Percentiles rank a stretch among this genome's conserved stretches.
phyloP scores from a whole-genome alignment of 768 basidiomycete species.

The Hemileccinum impolitum region DNA sequence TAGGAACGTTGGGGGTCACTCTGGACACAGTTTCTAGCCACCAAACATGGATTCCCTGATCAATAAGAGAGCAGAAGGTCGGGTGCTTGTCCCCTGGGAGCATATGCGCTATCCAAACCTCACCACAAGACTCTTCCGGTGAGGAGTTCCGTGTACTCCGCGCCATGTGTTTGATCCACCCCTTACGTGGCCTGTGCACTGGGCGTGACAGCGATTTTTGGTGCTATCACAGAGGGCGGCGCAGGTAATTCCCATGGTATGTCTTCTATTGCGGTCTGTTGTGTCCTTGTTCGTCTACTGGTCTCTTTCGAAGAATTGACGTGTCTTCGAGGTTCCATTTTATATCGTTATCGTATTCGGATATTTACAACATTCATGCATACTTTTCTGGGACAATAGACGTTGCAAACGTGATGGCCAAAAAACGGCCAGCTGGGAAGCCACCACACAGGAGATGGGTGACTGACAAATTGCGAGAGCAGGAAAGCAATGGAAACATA shows the following conservation, averaged over 20 bases:
- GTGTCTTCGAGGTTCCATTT: constrained; percentile 74
- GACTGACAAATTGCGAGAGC: constrained; percentile 84
- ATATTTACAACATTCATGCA: constrained; percentile 91
- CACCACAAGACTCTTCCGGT: constrained; percentile 44
- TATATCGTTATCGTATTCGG: constrained; percentile 82
- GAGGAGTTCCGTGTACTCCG: constrained; percentile 8
- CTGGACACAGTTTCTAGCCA: constrained; percentile 42
- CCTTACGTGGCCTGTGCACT: constrained; percentile 25
- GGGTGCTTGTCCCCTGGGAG: constrained; percentile 93
- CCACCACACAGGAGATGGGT: constrained; percentile 52
- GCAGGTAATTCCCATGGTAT: no score
- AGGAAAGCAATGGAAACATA: constrained; percentile 91
- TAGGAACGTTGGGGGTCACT: constrained; percentile 18
- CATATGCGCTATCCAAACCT: constrained; percentile 68
- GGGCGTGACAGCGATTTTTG: constrained; percentile 54
- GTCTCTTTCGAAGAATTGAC: neutral
- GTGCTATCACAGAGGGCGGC: constrained; percentile 93
- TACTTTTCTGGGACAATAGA: constrained; percentile 85
- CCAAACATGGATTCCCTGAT: constrained; percentile 95
- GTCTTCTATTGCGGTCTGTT: constrained; percentile 15
- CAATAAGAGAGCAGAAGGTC: constrained; percentile 91
- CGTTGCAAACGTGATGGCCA: constrained; percentile 48
- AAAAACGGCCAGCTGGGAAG: constrained; percentile 29
- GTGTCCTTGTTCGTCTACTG: neutral
- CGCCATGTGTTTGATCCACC: neutral